Evolutionary conservation across 345 rosid species (phyloP).

Genomic region (Eucalyptus guilfoylei): DNA sequence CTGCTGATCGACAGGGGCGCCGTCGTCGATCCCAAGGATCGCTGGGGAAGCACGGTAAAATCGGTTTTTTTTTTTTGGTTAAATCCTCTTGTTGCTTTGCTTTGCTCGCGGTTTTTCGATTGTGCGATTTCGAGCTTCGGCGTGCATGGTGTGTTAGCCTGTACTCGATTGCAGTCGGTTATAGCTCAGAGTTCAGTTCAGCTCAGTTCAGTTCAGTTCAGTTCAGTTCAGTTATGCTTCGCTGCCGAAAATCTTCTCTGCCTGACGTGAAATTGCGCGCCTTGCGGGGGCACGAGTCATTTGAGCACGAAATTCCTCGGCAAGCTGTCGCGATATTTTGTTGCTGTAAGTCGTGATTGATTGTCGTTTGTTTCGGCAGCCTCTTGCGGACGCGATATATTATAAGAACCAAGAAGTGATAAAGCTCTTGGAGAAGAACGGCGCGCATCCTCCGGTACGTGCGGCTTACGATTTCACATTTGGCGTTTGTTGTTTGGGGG

Average conservation of each 20-base stretch:
- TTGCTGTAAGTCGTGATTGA: neutral
- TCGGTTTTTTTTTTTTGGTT: neutral
- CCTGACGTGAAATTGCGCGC: neutral
- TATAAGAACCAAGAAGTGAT: slow-evolving; percentile 66
- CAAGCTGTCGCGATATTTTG: neutral
- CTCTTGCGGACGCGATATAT: slow-evolving; percentile 76
- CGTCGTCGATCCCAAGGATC: slow-evolving; percentile 53
- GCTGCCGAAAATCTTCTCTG: neutral
- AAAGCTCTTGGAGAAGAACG: slow-evolving; percentile 63
- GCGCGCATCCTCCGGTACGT: slow-evolving; percentile 61
- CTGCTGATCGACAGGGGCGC: slow-evolving; percentile 55
- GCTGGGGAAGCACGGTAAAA: slow-evolving; percentile 95
- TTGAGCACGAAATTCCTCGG: neutral
- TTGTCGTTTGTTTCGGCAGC: slow-evolving; percentile 26
- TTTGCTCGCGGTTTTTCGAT: neutral
- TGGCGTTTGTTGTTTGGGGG: neutral
- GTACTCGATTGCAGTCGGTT: neutral
- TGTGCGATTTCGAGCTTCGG: neutral
- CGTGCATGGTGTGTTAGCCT: neutral
- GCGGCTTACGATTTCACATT: neutral
- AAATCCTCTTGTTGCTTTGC: neutral
- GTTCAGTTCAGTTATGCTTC: neutral
- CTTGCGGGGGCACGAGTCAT: neutral
- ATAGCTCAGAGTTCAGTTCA: neutral
- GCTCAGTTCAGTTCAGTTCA: neutral